Evolutionary conservation across 129 eudicot species (phyloP).

Genomic region (Rutidosis leptorrhynchoides): DNA sequence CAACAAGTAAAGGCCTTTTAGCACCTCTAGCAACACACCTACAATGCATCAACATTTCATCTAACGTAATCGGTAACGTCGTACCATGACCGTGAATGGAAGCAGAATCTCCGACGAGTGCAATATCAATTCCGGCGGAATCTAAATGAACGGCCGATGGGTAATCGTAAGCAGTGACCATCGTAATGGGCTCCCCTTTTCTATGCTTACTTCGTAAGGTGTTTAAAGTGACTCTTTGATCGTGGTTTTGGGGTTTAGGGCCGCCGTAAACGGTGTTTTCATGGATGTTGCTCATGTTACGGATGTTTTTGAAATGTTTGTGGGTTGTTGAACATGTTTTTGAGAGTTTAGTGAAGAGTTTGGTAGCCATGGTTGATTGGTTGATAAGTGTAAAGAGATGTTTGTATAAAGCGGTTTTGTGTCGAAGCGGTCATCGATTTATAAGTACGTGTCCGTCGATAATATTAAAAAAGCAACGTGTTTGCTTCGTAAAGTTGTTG

Average conservation of each 20-base stretch:
- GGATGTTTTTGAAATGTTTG: slow-evolving; percentile 7
- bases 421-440: too few species aligned
- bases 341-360: slow-evolving; percentile 11
- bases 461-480: too few species aligned
- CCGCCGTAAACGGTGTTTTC: slow-evolving; percentile 95
- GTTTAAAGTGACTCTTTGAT: slow-evolving; percentile 62
- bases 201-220: slow-evolving; percentile 52
- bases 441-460: too few species aligned
- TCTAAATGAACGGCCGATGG: slow-evolving; percentile 92
- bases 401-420: too few species aligned
- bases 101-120: slow-evolving; percentile 93
- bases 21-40: slow-evolving; percentile 90
- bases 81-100: slow-evolving; percentile 93
- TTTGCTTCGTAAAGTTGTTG: too few species aligned
- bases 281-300: slow-evolving; percentile 79
- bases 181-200: slow-evolving; percentile 66
- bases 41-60: slow-evolving; percentile 90
- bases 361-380: slow-evolving; percentile 26
- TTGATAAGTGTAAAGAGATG: neutral
- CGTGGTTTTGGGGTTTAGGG: slow-evolving; percentile 71
- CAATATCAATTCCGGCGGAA: slow-evolving; percentile 75
- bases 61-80: slow-evolving; percentile 82
- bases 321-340: slow-evolving; percentile 25
- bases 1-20: slow-evolving; percentile 78
- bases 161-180: slow-evolving; percentile 93